These are phyloP conservation scores for Obelidium mucronatum DNA, from an alignment of 192 early-diverging fungal species.

Conservation along the genomic window DNA sequence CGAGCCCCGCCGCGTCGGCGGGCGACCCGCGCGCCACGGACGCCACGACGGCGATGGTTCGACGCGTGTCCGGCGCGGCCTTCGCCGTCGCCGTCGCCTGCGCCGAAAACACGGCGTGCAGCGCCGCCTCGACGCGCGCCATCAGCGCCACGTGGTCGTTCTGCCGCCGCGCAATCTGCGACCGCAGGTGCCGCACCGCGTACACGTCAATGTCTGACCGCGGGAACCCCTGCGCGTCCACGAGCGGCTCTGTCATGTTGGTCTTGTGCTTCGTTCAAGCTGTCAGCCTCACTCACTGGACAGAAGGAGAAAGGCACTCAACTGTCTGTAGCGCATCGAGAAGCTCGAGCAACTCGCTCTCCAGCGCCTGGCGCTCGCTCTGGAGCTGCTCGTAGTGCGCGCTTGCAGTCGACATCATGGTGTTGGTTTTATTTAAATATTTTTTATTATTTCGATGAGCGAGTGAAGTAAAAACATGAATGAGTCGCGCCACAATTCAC, in stretches of 20 bases:
- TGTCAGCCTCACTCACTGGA: neutral
- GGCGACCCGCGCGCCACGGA: slow-evolving; percentile 22
- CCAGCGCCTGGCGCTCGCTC: neutral
- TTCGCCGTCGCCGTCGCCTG: neutral
- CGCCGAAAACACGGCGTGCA: slow-evolving; percentile 55
- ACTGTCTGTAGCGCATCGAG: slow-evolving; percentile 15
- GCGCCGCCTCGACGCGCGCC: slow-evolving; percentile 58
- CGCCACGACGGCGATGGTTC: slow-evolving; percentile 28
- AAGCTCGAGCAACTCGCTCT: slow-evolving; percentile 5
- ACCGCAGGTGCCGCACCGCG: slow-evolving; percentile 59
- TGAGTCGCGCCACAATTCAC: no score
- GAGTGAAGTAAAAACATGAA: neutral
- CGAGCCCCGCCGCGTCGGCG: slow-evolving; percentile 14
- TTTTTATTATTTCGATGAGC: slow-evolving; percentile 7
- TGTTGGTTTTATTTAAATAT: neutral
- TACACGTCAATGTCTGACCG: slow-evolving; percentile 73
- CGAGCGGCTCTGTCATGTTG: slow-evolving; percentile 58
- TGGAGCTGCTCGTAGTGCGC: slow-evolving; percentile 12
- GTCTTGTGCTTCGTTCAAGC: slow-evolving; percentile 47
- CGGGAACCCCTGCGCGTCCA: slow-evolving; percentile 71
- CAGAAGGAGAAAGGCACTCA: neutral
- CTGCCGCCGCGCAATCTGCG: slow-evolving; percentile 47
- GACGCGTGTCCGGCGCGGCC: neutral
- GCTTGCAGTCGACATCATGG: neutral
- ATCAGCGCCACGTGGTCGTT: slow-evolving; percentile 67